Evolutionary conservation across 371 early-diverging fungal species (phyloP), one percentile per base, ranked within the genome.

Genomic region (Dipsacomyces acuminosporus): DNA sequence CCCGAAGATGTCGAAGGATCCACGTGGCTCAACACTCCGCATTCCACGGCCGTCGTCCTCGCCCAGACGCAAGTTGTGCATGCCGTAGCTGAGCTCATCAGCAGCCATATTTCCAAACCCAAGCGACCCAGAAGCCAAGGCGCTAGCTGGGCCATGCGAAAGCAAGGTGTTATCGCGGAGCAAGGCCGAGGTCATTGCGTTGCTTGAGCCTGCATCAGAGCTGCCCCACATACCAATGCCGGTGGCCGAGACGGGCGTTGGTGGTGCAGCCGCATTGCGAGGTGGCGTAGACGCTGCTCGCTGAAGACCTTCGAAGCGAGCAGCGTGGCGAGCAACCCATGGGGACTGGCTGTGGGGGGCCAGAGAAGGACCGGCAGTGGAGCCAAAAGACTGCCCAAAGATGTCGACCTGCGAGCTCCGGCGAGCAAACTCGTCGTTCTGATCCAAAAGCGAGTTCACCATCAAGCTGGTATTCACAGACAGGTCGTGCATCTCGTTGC

Each of bases 261-360:
- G n/a, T 41, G 42, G 4, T 14, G 58, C 51, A 25, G 43, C 51
- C 8, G 52, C 43, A 22, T 70, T 64, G 41, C 56, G 54, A 1
- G 70, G 70, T 44, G 70, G 70, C 9, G 70, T 70, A 2, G 70
- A 70, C 3, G 70, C 54, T 1, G 70, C 64, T 8, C 70, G 70
- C 56, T 70, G 70, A 33, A 70, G 50, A 18, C 59, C 60, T 15
- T 70, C 70, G 11, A 70, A 49, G 4, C 70, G 64, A 6, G 60
- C 64, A 1, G 60, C 70, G 20, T 70, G 64, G 48, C 66, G 65
- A 2, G 70, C 52, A 2, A 60, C 56, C 70, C 70, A 70, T 4
- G 62, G 51, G 15, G 56, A 54, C 46, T 70, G 70, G 18, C 60
- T 60, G 7, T 53, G 45, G 13, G 43, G 26, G 1, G 48, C 51